Evolutionary conservation across 2,329 filamentous ascomycete genomes (phyloP).

Genomic region (Fusarium sp.): DNA sequence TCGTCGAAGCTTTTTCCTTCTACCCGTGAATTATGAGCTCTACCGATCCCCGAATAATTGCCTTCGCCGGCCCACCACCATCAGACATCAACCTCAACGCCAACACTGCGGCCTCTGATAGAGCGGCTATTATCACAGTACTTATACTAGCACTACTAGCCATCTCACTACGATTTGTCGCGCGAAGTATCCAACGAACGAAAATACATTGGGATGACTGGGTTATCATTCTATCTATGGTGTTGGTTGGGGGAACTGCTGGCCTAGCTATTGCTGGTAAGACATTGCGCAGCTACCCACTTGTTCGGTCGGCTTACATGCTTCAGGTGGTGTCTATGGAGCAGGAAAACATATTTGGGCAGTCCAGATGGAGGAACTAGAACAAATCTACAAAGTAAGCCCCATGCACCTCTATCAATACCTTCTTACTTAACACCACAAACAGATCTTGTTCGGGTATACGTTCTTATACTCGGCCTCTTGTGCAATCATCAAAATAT

Average conservation of each 20-base stretch:
- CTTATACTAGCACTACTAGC: constrained; percentile 5
- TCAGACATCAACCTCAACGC: not conserved
- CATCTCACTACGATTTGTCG: constrained; percentile 7
- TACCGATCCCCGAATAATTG: not conserved
- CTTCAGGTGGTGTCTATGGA: constrained; percentile 10
- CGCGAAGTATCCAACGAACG: constrained; percentile 4
- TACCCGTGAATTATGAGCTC: not conserved
- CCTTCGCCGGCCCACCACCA: constrained; percentile 13
- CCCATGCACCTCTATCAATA: fast-evolving
- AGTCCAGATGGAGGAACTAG: not conserved
- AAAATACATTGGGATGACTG: constrained; percentile 22
- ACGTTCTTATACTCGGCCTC: constrained; percentile 18
- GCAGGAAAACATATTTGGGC: constrained; percentile 29
- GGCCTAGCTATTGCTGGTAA: constrained; percentile 14
- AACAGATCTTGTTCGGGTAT: constrained; percentile 11
- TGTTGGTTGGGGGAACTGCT: constrained; percentile 18
- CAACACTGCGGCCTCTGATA: constrained; percentile 13
- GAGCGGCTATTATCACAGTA: constrained; percentile 2
- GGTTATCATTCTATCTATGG: constrained; percentile 12
- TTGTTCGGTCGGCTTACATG: not conserved
- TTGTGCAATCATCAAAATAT: constrained; percentile 21
- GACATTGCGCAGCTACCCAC: not conserved
- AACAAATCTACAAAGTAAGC: constrained; percentile 15
- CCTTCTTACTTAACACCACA: not conserved
- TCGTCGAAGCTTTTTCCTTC: fast-evolving